A percentile compares a stretch with the other conserved stretches of the same genome.
Evolutionary conservation across 805 yeast species (phyloP).

Genomic region (Starmerella geochares): DNA sequence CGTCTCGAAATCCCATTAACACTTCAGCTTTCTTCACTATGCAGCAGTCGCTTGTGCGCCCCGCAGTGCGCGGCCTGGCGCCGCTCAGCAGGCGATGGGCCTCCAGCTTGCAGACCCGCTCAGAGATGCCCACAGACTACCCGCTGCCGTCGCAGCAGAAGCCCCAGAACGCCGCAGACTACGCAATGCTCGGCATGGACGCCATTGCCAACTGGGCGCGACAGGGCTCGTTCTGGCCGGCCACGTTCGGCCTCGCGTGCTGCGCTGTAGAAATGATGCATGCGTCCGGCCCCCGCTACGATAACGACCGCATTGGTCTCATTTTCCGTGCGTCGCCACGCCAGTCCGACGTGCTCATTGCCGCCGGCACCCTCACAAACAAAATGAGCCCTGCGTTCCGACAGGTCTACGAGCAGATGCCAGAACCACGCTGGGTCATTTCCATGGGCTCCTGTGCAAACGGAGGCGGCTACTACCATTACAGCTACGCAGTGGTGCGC

Average conservation of each 20-base stretch:
- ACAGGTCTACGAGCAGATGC: slow-evolving; percentile 90
- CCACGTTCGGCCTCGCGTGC: slow-evolving; percentile 82
- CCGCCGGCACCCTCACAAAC: slow-evolving; percentile 83
- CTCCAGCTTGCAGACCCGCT: slow-evolving; percentile 26
- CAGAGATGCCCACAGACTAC: slow-evolving; percentile 48
- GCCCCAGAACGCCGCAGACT: slow-evolving; percentile 55
- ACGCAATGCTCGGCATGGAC: slow-evolving; percentile 71
- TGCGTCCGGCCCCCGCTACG: slow-evolving; percentile 80
- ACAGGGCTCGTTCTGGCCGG: slow-evolving; percentile 88
- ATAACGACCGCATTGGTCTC: slow-evolving; percentile 84
- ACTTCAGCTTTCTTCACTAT: slow-evolving; percentile 7
- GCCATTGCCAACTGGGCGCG: slow-evolving; percentile 84
- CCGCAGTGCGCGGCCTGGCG: slow-evolving; percentile 10
- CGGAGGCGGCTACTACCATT: slow-evolving; percentile 89
- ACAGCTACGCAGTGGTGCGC: slow-evolving; percentile 77
- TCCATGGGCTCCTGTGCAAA: slow-evolving; percentile 92
- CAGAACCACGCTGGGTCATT: slow-evolving; percentile 89
- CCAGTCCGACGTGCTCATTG: slow-evolving; percentile 85
- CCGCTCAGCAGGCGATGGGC: slow-evolving; percentile 2
- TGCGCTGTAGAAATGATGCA: slow-evolving; percentile 97
- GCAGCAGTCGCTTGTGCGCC: slow-evolving; percentile 11
- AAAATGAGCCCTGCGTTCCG: slow-evolving; percentile 91
- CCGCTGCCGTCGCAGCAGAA: slow-evolving; percentile 62
- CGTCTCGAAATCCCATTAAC: slow-evolving; percentile 8
- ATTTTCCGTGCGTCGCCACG: slow-evolving; percentile 91